phyloP scores from a whole-genome alignment of 1,284 basidiomycete genomes.

The Cryptococcus sp. region DNA sequence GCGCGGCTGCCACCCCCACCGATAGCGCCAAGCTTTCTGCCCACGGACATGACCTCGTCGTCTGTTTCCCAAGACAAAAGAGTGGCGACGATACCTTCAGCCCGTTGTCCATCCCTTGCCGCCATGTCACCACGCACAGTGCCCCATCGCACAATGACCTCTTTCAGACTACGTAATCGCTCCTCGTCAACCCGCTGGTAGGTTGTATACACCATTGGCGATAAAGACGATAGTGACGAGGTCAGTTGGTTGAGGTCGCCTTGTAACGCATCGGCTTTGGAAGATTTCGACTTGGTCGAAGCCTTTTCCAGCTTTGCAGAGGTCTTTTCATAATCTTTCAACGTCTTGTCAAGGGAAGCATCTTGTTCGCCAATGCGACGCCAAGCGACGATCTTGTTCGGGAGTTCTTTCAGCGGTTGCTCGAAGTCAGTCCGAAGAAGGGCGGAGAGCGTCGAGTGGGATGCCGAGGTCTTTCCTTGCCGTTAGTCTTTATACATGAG shows the following conservation, averaged over 20 bases:
- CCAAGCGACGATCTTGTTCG: slow-evolving; percentile 46
- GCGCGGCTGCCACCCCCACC: slow-evolving; percentile 19
- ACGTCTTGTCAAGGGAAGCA: slow-evolving; percentile 43
- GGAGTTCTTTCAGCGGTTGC: slow-evolving; percentile 45
- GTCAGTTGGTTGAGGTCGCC: slow-evolving; percentile 43
- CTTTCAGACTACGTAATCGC: slow-evolving; percentile 47
- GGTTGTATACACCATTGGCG: slow-evolving; percentile 48
- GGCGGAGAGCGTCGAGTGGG: slow-evolving; percentile 44
- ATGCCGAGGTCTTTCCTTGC: slow-evolving; percentile 39
- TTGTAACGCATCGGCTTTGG: slow-evolving; percentile 40
- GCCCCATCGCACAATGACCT: slow-evolving; percentile 51
- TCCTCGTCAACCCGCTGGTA: slow-evolving; percentile 51
- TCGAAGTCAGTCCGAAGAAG: slow-evolving; percentile 45
- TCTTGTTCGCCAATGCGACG: slow-evolving; percentile 46
- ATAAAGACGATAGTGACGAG: slow-evolving; percentile 33
- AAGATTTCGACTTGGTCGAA: slow-evolving; percentile 45
- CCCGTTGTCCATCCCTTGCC: slow-evolving; percentile 42
- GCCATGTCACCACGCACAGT: slow-evolving; percentile 50
- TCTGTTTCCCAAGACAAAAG: slow-evolving; percentile 49
- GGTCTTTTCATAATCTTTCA: slow-evolving; percentile 52
- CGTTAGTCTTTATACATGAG: background rate
- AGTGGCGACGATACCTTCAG: slow-evolving; percentile 41
- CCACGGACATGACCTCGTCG: slow-evolving; percentile 42
- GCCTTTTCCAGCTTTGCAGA: slow-evolving; percentile 50
- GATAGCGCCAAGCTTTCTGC: slow-evolving; percentile 34